phyloP scores from a whole-genome alignment of 345 rosid species.

The Nephelium lappaceum region DNA sequence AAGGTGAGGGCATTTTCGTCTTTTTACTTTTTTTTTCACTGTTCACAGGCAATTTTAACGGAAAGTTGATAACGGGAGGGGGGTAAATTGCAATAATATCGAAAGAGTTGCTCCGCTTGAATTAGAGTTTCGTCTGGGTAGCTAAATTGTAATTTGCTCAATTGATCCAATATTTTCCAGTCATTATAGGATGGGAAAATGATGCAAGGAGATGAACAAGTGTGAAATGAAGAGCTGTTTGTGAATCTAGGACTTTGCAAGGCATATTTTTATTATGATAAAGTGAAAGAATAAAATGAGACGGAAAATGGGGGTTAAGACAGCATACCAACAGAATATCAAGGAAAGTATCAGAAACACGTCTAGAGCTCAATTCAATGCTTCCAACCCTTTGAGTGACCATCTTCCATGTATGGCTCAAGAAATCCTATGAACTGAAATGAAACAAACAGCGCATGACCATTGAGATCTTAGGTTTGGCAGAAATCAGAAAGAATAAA shows the following conservation, averaged over 20 bases:
- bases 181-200: not conserved
- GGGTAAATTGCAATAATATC: too few species aligned
- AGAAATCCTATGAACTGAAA: slow-evolving; percentile 87
- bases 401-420: slow-evolving; percentile 77
- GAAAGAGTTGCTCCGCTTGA: too few species aligned
- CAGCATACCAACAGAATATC: not conserved
- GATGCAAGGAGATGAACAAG: not conserved
- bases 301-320: not conserved
- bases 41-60: too few species aligned
- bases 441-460: slow-evolving; percentile 21
- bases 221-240: not conserved
- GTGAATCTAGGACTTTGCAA: not conserved
- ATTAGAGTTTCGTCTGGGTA: too few species aligned
- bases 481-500: not conserved
- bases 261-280: not conserved
- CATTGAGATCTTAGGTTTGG: not conserved
- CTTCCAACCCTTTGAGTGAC: slow-evolving; percentile 71
- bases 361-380: slow-evolving; percentile 33
- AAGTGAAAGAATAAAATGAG: not conserved
- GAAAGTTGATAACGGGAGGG: too few species aligned
- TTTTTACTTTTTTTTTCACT: too few species aligned
- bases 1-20: too few species aligned
- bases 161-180: not conserved
- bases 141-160: too few species aligned
- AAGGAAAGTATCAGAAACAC: not conserved